Evolutionary conservation across 208 protist genomes (phyloP).

Genomic region (Phytomonas francai): DNA sequence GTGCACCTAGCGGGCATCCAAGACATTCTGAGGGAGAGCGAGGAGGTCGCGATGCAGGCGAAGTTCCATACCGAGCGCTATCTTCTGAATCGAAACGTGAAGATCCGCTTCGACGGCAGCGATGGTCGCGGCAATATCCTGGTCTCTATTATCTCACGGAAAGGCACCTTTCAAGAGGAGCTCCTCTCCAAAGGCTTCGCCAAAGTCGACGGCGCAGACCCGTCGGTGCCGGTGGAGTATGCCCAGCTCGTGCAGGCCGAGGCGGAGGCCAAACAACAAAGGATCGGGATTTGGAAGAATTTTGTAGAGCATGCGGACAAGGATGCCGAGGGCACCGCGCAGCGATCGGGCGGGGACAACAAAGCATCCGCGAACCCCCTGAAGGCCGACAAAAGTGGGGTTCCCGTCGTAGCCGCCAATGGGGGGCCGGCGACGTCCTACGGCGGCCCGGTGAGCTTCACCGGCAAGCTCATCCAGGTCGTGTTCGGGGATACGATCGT

Average conservation of each 20-base stretch:
- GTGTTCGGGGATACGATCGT: constrained; percentile 79
- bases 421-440: constrained; percentile 38
- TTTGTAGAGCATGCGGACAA: constrained; percentile 19
- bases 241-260: constrained; percentile 52
- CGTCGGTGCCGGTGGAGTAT: constrained; percentile 30
- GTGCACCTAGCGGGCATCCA: constrained; percentile 72
- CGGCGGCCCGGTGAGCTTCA: constrained; percentile 54
- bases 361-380: constrained; percentile 12
- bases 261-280: constrained; percentile 35
- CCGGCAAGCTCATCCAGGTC: constrained; percentile 64
- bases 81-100: constrained; percentile 80
- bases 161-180: constrained; percentile 82
- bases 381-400: constrained; percentile 11
- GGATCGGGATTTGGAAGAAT: constrained; percentile 66
- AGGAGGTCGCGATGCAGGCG: constrained; percentile 27
- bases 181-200: constrained; percentile 71
- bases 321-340: neutral
- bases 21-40: constrained; percentile 15
- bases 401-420: constrained; percentile 30
- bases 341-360: constrained; percentile 4
- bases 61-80: constrained; percentile 73
- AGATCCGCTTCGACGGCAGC: constrained; percentile 61
- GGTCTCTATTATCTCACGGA: constrained; percentile 68
- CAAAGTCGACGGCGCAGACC: constrained; percentile 52
- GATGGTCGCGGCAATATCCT: constrained; percentile 75